Percentiles rank a stretch among this genome's conserved stretches.
Conservation (phyloP, 1,284 basidiomycete species). For the Austroboletus olivaceoglutinosus region DNA sequence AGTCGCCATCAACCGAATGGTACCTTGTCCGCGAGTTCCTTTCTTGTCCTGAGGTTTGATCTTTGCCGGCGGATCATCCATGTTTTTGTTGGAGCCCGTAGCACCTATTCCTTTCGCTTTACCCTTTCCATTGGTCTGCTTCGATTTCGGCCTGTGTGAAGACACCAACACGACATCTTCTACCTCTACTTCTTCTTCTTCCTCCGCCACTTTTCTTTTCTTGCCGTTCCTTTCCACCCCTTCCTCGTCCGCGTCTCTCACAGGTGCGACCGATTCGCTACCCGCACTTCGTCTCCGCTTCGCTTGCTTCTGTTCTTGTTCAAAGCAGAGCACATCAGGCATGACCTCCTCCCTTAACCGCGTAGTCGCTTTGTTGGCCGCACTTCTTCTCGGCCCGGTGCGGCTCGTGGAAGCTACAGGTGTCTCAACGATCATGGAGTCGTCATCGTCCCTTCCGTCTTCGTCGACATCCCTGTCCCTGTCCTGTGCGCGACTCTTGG, state of each 20-base stretch:
- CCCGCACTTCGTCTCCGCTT: conserved; percentile 29
- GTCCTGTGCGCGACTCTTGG: background rate
- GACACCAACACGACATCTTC: conserved; percentile 23
- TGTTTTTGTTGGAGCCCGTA: conserved; percentile 10
- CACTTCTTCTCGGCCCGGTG: conserved; percentile 46
- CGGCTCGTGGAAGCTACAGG: conserved; percentile 13
- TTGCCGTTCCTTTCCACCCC: conserved; percentile 14
- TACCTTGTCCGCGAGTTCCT: background rate
- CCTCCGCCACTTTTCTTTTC: conserved; percentile 24
- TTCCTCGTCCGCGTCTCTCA: conserved; percentile 3
- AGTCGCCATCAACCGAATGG: conserved; percentile 59
- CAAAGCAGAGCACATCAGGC: conserved; percentile 69
- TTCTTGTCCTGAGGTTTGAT: conserved; percentile 15
- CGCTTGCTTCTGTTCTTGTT: conserved; percentile 58
- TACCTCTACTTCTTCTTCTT: conserved; percentile 30
- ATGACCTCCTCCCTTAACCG: conserved; percentile 66
- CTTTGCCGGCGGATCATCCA: conserved; percentile 11
- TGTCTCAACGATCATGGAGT: conserved; percentile 11
- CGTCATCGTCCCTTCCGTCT: background rate
- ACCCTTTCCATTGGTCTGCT: conserved; percentile 25
- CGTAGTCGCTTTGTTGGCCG: conserved; percentile 64
- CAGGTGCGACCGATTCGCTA: conserved; percentile 17
- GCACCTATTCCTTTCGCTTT: conserved; percentile 18
- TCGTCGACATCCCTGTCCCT: background rate
- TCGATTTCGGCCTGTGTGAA: conserved; percentile 34